Evolutionary conservation across 1,139 yeast genomes (phyloP).

Genomic region (Geotrichum carabidarum): DNA sequence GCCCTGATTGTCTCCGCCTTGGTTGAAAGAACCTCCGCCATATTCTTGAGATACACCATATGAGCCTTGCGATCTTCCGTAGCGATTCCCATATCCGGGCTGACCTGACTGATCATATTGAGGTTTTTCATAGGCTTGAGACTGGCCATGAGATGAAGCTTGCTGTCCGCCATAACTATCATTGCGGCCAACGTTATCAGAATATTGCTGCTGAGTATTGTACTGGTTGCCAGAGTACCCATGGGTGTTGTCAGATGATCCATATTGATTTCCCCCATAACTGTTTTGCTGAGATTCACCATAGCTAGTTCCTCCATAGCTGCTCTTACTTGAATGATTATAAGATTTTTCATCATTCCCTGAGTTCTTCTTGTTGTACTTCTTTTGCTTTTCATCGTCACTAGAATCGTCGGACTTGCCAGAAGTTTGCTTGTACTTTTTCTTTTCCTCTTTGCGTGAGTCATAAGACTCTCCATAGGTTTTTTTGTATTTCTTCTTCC

Average conservation of each 20-base stretch:
- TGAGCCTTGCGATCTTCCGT: background rate
- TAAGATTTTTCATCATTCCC: no score
- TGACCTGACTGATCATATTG: background rate
- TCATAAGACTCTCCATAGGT: background rate
- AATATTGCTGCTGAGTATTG: background rate
- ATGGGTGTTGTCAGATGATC: background rate
- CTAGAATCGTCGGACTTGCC: background rate
- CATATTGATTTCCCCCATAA: background rate
- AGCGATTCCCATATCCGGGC: background rate
- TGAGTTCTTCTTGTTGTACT: background rate
- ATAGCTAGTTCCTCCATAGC: background rate
- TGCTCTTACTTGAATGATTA: no score
- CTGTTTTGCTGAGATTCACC: background rate
- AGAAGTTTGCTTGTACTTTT: background rate
- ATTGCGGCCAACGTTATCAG: background rate
- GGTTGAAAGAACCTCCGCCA: background rate
- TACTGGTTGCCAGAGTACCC: background rate
- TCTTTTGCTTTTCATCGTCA: background rate
- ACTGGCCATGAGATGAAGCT: slow-evolving; percentile 1
- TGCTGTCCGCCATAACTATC: background rate
- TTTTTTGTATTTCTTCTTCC: background rate
- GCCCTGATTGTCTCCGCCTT: slow-evolving; percentile 3
- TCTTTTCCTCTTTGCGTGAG: background rate
- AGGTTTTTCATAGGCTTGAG: no score
- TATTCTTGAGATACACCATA: background rate